Percentiles rank a stretch among this genome's conserved stretches.
phyloP scores from a whole-genome alignment of 768 basidiomycete genomes.

The Kwoniella heveanensis region DNA sequence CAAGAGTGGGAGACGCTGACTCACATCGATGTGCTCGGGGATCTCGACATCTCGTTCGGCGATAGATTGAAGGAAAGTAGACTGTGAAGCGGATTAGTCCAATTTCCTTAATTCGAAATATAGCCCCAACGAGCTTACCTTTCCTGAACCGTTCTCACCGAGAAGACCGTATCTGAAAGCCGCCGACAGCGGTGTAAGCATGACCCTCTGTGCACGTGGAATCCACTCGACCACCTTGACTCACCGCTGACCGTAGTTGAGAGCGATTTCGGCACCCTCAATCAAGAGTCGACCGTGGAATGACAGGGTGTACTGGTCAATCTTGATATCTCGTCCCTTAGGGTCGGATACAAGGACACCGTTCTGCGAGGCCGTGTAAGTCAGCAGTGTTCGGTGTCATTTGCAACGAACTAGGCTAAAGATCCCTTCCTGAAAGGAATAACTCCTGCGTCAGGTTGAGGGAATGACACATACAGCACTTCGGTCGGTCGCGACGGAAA shows the following conservation, averaged over 20 bases:
- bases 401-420: too few species aligned
- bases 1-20: too few species aligned
- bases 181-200: not conserved
- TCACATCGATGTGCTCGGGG: slow-evolving; percentile 80
- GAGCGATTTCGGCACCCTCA: slow-evolving; percentile 57
- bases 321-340: slow-evolving; percentile 95
- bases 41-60: slow-evolving; percentile 94
- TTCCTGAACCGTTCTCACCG: slow-evolving; percentile 98
- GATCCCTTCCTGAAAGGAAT: too few species aligned
- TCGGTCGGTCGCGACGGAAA: slow-evolving; percentile 88
- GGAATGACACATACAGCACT: slow-evolving; percentile 55
- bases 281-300: slow-evolving; percentile 86
- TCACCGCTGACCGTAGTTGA: slow-evolving; percentile 57
- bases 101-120: not conserved
- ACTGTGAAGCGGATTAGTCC: slow-evolving; percentile 59
- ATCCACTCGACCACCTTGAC: slow-evolving; percentile 16
- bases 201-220: not conserved
- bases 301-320: slow-evolving; percentile 89
- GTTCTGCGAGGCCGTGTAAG: slow-evolving; percentile 61
- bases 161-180: slow-evolving; percentile 75
- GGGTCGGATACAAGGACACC: slow-evolving; percentile 91
- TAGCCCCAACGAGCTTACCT: slow-evolving; percentile 61
- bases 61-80: slow-evolving; percentile 92
- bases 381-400: not conserved
- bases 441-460: too few species aligned